phyloP scores from a whole-genome alignment of 2,329 filamentous ascomycete genomes.

The Penicillium sumatraense region DNA sequence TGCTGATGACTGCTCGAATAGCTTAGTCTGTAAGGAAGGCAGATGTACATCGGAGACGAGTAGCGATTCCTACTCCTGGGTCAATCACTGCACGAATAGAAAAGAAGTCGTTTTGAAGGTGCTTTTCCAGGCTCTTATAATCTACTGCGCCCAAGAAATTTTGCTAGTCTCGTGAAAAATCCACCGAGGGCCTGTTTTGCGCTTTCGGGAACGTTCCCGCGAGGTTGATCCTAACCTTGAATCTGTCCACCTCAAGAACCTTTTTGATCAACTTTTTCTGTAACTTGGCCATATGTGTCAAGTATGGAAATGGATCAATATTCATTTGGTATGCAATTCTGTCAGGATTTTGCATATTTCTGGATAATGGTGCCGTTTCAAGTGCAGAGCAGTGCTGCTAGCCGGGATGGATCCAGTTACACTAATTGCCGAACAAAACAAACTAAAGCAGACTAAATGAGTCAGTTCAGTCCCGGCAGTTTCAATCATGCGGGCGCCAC shows the following conservation, averaged over 20 bases:
- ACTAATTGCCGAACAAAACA: background rate
- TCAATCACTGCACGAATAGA: slow-evolving; percentile 14
- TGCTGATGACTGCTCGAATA: slow-evolving; percentile 12
- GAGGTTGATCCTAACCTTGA: too few species aligned
- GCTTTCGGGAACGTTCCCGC: slow-evolving; percentile 11
- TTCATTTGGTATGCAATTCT: too few species aligned
- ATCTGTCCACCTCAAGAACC: too few species aligned
- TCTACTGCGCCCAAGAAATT: slow-evolving; percentile 10
- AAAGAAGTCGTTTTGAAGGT: background rate
- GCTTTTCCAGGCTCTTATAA: background rate
- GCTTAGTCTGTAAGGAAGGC: slow-evolving; percentile 14
- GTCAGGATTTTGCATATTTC: background rate
- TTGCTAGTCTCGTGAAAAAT: slow-evolving; percentile 19
- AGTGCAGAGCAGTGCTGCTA: background rate
- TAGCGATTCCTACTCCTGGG: slow-evolving; percentile 12
- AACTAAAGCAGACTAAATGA: background rate
- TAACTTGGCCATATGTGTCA: too few species aligned
- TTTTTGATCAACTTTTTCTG: too few species aligned
- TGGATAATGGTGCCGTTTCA: background rate
- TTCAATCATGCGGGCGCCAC: background rate
- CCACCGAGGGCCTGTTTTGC: slow-evolving; percentile 17
- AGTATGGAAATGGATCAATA: too few species aligned
- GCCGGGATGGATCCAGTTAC: too few species aligned
- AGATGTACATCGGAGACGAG: slow-evolving; percentile 7
- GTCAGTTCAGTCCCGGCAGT: background rate